Base-by-base conservation (phyloP, 257 asterid species). In the Voacanga thouarsii region DNA sequence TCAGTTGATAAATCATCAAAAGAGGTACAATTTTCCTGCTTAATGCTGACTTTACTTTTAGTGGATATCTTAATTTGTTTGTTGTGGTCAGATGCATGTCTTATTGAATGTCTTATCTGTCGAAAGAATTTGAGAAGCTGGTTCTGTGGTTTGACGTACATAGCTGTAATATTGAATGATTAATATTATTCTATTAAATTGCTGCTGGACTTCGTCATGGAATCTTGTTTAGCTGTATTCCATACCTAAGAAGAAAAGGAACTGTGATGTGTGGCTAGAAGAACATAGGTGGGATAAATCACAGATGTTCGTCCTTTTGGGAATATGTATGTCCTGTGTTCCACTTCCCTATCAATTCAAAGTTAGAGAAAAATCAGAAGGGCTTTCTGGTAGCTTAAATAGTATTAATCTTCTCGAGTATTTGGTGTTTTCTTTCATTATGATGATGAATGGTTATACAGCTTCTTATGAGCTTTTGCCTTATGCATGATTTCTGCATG, bases 11-110 rank as follows among this genome's bases (percentile, higher is more conserved):
- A 85, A 75, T 71, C 86, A 55, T 81, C 96, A 75, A 80, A 78
- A 76, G 96, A 89, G 98, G 99, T 92, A 82, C 30, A 77, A n/a
- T 77, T 79, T 79, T 80, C 53, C 57, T 72, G 73, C 53, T 75
- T 64, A 66, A 33, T 80, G 71, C 78, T 49, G 74, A 66, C 44
- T 49, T 61, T 30, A 1, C 61, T 76, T 18, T 21, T 23, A 21
- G 24, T 57, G 26, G 11, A 67, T 51, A 47, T 64, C 50, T 64
- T 39, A 2, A 24, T 33, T 14, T 18, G 26, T 65, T 50, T 75
- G 19, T 41, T 23, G 60, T 28, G 33, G 44, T 61, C 59, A 10
- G 18, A 44, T 60, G 57, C 63, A 61, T 12, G 19, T 75, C 11
- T 63, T 63, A 26, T 7, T 30, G 10, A n/a, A 63, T n/a, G 6